A percentile compares a stretch with the other conserved stretches of the same genome.
Conservation (phyloP, 2,329 filamentous ascomycete species). For the Chaetomiaceae sp. region DNA sequence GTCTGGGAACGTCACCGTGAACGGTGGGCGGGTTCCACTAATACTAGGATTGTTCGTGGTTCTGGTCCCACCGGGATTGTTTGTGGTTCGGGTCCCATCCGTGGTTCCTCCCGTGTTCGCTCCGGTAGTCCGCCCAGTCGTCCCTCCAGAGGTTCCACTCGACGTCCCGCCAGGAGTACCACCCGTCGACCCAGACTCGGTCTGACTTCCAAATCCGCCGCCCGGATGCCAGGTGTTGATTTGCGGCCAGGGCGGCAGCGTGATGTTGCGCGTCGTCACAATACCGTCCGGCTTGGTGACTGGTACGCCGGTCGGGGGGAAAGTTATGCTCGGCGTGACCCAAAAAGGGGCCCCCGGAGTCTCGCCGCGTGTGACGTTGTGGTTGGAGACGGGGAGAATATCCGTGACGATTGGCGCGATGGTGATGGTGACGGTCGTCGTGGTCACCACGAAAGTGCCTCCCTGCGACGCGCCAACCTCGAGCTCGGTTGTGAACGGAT, state of each 20-base stretch:
- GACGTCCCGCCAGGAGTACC: too few species aligned
- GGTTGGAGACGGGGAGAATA: neutral
- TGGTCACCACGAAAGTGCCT: neutral
- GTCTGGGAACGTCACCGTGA: neutral
- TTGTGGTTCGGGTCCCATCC: too few species aligned
- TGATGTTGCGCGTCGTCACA: neutral
- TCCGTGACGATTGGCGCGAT: neutral
- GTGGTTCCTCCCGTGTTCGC: too few species aligned
- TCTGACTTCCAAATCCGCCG: too few species aligned
- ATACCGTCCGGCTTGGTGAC: neutral
- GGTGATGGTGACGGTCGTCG: neutral
- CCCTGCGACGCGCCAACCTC: too few species aligned
- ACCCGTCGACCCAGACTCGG: too few species aligned
- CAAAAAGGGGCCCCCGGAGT: neutral
- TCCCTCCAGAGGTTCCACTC: too few species aligned
- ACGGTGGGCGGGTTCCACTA: neutral
- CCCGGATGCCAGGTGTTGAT: too few species aligned
- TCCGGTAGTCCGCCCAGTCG: too few species aligned
- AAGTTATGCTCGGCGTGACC: neutral
- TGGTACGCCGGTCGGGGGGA: neutral
- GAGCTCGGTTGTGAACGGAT: neutral
- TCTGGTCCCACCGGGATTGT: too few species aligned
- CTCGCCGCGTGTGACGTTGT: neutral
- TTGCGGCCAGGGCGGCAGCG: neutral
- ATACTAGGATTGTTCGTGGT: too few species aligned